Percentiles rank a stretch among this genome's conserved stretches.
Evolutionary conservation across 805 yeast genomes (phyloP).

Genomic region (Jamesozyma spencerorum): DNA sequence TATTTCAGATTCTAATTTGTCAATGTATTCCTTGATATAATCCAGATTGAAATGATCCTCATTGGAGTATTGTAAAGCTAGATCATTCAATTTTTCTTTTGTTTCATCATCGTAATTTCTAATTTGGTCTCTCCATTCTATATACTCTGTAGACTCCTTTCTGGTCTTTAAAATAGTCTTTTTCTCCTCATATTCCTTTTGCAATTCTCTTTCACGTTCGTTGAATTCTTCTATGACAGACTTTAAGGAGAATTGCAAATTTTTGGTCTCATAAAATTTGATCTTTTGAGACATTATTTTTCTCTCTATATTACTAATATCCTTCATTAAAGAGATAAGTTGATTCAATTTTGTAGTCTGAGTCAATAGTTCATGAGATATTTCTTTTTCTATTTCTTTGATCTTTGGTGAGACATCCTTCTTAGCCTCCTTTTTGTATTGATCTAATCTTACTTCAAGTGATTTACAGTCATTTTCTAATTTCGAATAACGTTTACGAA

Average conservation of each 20-base stretch:
- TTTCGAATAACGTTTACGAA: conserved; percentile 16
- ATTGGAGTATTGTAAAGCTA: conserved; percentile 34
- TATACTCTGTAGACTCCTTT: conserved; percentile 21
- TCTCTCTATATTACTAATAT: conserved; percentile 22
- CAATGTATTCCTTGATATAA: conserved; percentile 34
- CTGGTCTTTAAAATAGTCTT: conserved; percentile 23
- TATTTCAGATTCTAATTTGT: conserved; percentile 40
- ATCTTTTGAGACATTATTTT: conserved; percentile 23
- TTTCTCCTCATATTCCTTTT: conserved; percentile 21
- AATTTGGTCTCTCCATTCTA: conserved; percentile 24
- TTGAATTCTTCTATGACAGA: conserved; percentile 26
- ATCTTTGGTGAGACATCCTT: conserved; percentile 37
- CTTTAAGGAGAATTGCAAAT: conserved; percentile 29
- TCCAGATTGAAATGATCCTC: conserved; percentile 32
- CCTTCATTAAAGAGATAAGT: conserved; percentile 14
- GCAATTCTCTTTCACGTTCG: conserved; percentile 23
- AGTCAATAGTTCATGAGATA: conserved; percentile 13
- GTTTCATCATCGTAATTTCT: conserved; percentile 33
- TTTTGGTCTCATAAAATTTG: conserved; percentile 32
- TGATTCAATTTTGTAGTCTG: conserved; percentile 20
- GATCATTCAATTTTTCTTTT: conserved; percentile 31
- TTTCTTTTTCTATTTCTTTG: conserved; percentile 26
- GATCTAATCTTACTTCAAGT: conserved; percentile 27
- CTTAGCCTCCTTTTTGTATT: conserved; percentile 32
- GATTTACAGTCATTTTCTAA: conserved; percentile 22